These are phyloP conservation scores for Hebeloma cylindrosporum DNA, from an alignment of 768 basidiomycete genomes.

Conservation along the genomic window DNA sequence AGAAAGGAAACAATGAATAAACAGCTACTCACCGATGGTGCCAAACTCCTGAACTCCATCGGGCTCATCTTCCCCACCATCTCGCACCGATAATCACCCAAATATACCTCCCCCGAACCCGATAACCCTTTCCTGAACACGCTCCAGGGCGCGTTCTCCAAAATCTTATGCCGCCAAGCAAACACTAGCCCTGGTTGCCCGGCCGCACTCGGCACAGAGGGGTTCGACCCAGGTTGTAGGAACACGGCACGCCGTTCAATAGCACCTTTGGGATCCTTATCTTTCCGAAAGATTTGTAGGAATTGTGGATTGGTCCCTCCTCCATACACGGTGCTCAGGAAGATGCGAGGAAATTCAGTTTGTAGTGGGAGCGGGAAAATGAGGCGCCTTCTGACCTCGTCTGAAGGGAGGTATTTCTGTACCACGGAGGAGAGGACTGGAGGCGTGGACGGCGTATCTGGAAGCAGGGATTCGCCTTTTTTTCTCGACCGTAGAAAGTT, in stretches of 20 bases:
- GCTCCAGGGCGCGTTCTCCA: constrained; percentile 22
- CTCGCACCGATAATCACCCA: constrained; percentile 25
- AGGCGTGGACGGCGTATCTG: no score
- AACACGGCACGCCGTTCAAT: constrained; percentile 19
- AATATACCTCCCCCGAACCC: constrained; percentile 13
- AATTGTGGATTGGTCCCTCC: constrained; percentile 20
- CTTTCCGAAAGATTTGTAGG: constrained; percentile 12
- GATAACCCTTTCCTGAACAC: constrained; percentile 19
- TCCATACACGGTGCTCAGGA: constrained; percentile 21
- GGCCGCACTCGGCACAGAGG: constrained; percentile 24
- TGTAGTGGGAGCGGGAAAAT: constrained; percentile 12
- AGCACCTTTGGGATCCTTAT: constrained; percentile 7
- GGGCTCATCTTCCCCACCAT: constrained; percentile 21
- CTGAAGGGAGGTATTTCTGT: constrained; percentile 11
- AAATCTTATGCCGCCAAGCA: constrained; percentile 27
- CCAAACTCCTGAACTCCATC: constrained; percentile 18
- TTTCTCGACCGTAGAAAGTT: no score
- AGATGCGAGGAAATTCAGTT: constrained; percentile 16
- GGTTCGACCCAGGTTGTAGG: constrained; percentile 25
- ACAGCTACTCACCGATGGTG: not conserved
- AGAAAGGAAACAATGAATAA: not conserved
- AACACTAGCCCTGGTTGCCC: constrained; percentile 29
- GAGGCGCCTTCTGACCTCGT: constrained; percentile 1
- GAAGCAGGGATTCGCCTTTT: no score
- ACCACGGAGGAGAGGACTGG: no score